Conservation (phyloP, 345 rosid genomes). For the Erysimum cheiranthoides region DNA sequence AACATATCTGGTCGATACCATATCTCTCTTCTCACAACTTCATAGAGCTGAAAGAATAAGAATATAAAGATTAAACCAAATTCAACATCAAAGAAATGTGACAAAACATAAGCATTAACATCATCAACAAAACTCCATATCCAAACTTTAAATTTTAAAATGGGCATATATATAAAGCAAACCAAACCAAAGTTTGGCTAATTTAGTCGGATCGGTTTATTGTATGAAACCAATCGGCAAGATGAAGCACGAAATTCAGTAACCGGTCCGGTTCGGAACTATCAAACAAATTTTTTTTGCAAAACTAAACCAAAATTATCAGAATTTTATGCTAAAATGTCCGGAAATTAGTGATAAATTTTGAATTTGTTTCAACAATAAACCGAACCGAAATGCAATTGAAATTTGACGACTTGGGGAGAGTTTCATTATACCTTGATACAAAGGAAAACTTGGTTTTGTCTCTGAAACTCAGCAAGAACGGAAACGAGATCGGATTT, state of each 20-base stretch:
- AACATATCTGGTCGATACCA: constrained; percentile 97
- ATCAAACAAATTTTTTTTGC: background rate
- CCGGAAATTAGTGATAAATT: too few relatives aligned
- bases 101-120: background rate
- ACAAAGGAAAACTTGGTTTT: constrained; percentile 83
- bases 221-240: background rate
- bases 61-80: background rate
- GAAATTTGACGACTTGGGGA: too few relatives aligned
- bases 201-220: background rate
- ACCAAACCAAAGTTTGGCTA: background rate
- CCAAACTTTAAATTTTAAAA: background rate
- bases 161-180: background rate
- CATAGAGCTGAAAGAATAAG: constrained; percentile 62
- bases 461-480: constrained; percentile 91
- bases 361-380: too few relatives aligned
- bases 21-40: constrained; percentile 83
- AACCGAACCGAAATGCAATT: too few relatives aligned
- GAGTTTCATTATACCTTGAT: constrained; percentile 59
- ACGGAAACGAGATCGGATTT: constrained; percentile 87
- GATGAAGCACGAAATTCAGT: background rate
- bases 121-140: background rate
- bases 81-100: background rate
- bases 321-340: background rate
- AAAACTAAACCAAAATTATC: background rate
- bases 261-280: background rate